Base-by-base conservation (phyloP, 495 filamentous ascomycete genomes). In the Tuber melanosporum region DNA sequence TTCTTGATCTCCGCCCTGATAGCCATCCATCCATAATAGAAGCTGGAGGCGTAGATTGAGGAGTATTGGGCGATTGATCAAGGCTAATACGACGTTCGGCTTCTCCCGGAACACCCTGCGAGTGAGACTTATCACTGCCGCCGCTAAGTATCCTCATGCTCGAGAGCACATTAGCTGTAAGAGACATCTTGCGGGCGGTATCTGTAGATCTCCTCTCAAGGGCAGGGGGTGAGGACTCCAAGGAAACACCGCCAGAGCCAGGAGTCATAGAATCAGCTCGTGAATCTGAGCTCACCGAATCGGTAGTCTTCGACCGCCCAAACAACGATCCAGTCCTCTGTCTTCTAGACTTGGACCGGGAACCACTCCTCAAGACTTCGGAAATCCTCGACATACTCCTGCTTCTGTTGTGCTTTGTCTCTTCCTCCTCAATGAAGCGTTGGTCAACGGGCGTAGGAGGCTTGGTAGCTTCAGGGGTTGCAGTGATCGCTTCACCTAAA, bases 401-500 rank as follows among this genome's bases (percentile, higher is more conserved):
- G 26, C 57, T 66, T 66, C 57, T 66, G 26, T 19, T 1, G 4
- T 15, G 4, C 57, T 66, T 66, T 66, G 12, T 66, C 26, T 66
- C 57, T 36, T 66, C 57, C 57, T 32, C 57, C 14, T 66, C 57
- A 32, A 66, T 4, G 26, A 26, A 66, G 57, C 14, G 57, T 17
- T 15, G 57, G 57, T 36, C 57, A 66, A 66, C 6, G 15, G 57
- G 57, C 17, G 57, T 66, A 66, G 57, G 14, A 36, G 57, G 57
- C 7, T 66, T 66, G 26, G 57, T 66, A 17, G 57, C 57, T 32
- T 66, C 57, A 8, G 57, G 57, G 10, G 57, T 66, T 12, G 26
- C 12, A 6, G 57, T 66, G 57, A 66, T 66, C 26, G 57, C 14
- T 66, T 52, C 62, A 52, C 77, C 77, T 39, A 80, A 47, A 46